These are phyloP conservation scores for Coniferiporia weirii DNA, from an alignment of 1,284 basidiomycete genomes.

Conservation along the genomic window DNA sequence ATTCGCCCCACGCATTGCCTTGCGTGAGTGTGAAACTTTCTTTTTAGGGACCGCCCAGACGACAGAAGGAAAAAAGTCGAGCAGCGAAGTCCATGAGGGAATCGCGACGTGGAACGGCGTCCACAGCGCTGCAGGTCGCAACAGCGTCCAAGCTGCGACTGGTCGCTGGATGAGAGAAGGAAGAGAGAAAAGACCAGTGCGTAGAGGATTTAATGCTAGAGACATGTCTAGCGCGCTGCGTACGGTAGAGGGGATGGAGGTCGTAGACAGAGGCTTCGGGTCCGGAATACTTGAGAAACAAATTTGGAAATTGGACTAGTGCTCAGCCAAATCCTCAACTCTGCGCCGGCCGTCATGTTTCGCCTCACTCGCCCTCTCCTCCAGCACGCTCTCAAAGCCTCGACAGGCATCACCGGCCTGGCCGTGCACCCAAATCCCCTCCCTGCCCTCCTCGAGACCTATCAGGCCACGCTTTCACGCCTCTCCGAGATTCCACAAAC, in stretches of 20 bases:
- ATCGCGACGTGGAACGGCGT: conserved; percentile 34
- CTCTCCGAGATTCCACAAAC: conserved; percentile 71
- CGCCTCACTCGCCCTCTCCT: conserved; percentile 71
- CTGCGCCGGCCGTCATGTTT: conserved; percentile 49
- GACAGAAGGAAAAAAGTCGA: conserved; percentile 84
- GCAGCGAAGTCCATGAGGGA: conserved; percentile 54
- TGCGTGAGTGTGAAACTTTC: conserved; percentile 90
- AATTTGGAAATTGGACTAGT: neutral
- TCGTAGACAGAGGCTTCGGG: neutral
- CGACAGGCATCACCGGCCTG: conserved; percentile 78
- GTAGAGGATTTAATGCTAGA: conserved; percentile 11
- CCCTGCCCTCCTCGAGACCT: conserved; percentile 70
- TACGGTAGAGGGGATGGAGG: neutral
- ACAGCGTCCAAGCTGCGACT: conserved; percentile 7
- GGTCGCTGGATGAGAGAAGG: conserved; percentile 5
- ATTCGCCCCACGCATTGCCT: conserved; percentile 92
- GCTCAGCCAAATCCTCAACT: too few relatives aligned
- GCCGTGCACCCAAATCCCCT: conserved; percentile 75
- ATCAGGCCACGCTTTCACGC: conserved; percentile 72
- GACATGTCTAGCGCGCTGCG: conserved; percentile 4
- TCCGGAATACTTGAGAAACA: neutral
- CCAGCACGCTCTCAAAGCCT: conserved; percentile 59
- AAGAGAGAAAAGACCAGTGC: conserved; percentile 9
- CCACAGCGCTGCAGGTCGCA: conserved; percentile 12
- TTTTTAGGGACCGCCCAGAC: conserved; percentile 93